Evolutionary conservation across 2,329 filamentous ascomycete genomes (phyloP), one percentile per base, ranked within the genome.

Genomic region (Eutypella sp.): DNA sequence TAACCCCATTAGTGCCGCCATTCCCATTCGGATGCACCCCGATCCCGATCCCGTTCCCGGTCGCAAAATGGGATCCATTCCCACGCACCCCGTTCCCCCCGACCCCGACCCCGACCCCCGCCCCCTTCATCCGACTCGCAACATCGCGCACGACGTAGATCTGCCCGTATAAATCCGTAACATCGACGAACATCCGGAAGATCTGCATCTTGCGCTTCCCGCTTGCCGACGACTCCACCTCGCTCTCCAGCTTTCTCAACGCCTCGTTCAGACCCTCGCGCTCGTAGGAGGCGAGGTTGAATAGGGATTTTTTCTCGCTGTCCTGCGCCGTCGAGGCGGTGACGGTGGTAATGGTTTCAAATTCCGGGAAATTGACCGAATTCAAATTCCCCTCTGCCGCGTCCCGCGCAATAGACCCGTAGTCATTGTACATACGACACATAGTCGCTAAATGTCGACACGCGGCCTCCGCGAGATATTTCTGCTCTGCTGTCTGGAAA

Each of bases 351-450:
- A 42, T 41, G 9, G 42, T 20, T 29, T 39, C n/a, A 41, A 66
- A 61, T 39, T 65, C 61, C 3, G 58, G 40, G 41, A 66, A 66
- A 15, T 66, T 54, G 7, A 65, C 42, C 5, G 57, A 61, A 45
- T 66, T 66, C 4, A 68, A 37, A 11, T 62, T 64, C 1, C 46
- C 37, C 42, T 69, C 67, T 1, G 51, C 54, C 2, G 24, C 18
- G 42, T 66, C 63, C 2, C 62, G 55, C 5, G 39, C 31, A 1
- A 58, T 23, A 3, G 61, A 67, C 1, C 64, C 65, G 18, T 57
- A 58, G 47, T 67, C 65, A 23, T 69, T 67, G 45, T 67, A 66
- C 47, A 59, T 56, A 29, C 54, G 57, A 43, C 54, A 64, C 53
- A 62, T 51, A 18, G 53, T 55, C 11, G 60, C 51, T 6, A 62